These are phyloP conservation scores for Xylaria sp. DNA, from an alignment of 2,329 filamentous ascomycete species.

Conservation along the genomic window DNA sequence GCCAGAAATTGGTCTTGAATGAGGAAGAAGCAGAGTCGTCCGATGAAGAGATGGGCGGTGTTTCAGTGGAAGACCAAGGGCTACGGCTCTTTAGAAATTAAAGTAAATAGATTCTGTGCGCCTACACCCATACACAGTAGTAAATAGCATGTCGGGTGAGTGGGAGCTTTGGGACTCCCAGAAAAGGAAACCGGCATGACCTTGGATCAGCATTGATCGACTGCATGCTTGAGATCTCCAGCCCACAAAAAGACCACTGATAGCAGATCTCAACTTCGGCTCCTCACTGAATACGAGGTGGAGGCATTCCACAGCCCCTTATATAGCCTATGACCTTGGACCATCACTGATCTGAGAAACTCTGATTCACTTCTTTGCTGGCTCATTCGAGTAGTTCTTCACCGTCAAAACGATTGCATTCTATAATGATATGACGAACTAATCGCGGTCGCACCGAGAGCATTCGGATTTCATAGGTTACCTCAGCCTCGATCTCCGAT, in stretches of 20 bases:
- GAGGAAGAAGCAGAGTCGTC: constrained; percentile 54
- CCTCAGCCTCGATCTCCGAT: background rate
- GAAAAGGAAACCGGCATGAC: constrained; percentile 10
- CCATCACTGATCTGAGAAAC: background rate
- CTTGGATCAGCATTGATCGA: constrained; percentile 25
- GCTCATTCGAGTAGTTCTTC: background rate
- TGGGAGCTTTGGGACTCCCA: background rate
- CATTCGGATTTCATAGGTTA: background rate
- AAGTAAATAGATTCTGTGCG: too few relatives aligned
- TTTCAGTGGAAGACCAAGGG: constrained; percentile 59
- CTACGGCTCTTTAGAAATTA: constrained; percentile 56
- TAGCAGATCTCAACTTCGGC: constrained; percentile 18
- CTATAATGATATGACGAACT: background rate
- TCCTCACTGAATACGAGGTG: constrained; percentile 24
- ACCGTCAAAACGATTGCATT: background rate
- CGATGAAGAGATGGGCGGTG: constrained; percentile 56
- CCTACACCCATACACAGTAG: too few relatives aligned
- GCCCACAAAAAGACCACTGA: constrained; percentile 6
- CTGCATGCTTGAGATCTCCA: background rate
- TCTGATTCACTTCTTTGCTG: background rate
- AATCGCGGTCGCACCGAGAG: background rate
- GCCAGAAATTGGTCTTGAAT: constrained; percentile 69
- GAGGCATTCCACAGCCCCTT: constrained; percentile 7
- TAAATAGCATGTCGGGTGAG: background rate
- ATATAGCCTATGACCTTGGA: constrained; percentile 13